Evolutionary conservation across 1,139 yeast species (phyloP).

Genomic region (Scheffersomyces segobiensis): DNA sequence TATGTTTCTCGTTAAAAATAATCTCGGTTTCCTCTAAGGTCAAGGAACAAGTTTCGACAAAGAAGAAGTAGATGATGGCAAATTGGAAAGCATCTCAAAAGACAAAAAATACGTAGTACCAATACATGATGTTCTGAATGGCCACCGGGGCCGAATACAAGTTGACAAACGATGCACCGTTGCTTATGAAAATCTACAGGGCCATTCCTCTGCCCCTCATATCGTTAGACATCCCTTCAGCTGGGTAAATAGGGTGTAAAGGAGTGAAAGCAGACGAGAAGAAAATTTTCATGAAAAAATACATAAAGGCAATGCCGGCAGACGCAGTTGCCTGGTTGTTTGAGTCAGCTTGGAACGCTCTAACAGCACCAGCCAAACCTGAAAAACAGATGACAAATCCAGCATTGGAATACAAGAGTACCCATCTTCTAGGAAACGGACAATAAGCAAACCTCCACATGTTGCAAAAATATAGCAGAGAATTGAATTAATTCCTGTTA

Average conservation of each 20-base stretch:
- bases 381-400: slow-evolving; percentile 16
- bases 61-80: slow-evolving; percentile 24
- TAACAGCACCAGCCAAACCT: slow-evolving; percentile 15
- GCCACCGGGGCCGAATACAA: slow-evolving; percentile 20
- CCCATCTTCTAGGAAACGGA: slow-evolving; percentile 14
- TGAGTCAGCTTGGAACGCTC: slow-evolving; percentile 10
- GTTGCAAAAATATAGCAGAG: slow-evolving; percentile 15
- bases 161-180: slow-evolving; percentile 19
- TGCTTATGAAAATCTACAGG: slow-evolving; percentile 12
- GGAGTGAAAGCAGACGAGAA: slow-evolving; percentile 22
- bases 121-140: slow-evolving; percentile 19
- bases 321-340: slow-evolving; percentile 13
- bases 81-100: slow-evolving; percentile 19
- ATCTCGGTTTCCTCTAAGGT: slow-evolving; percentile 28
- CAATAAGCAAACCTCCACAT: slow-evolving; percentile 15
- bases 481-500: slow-evolving; percentile 18
- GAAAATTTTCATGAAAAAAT: slow-evolving; percentile 16
- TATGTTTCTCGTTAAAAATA: slow-evolving; percentile 12
- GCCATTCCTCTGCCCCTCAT: slow-evolving; percentile 19
- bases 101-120: slow-evolving; percentile 21
- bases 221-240: slow-evolving; percentile 17
- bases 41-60: slow-evolving; percentile 29
- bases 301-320: slow-evolving; percentile 18
- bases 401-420: slow-evolving; percentile 18
- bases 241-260: slow-evolving; percentile 20